Evolutionary conservation across 2,329 filamentous ascomycete genomes (phyloP).

Genomic region (Neopestalotiopsis rosae): DNA sequence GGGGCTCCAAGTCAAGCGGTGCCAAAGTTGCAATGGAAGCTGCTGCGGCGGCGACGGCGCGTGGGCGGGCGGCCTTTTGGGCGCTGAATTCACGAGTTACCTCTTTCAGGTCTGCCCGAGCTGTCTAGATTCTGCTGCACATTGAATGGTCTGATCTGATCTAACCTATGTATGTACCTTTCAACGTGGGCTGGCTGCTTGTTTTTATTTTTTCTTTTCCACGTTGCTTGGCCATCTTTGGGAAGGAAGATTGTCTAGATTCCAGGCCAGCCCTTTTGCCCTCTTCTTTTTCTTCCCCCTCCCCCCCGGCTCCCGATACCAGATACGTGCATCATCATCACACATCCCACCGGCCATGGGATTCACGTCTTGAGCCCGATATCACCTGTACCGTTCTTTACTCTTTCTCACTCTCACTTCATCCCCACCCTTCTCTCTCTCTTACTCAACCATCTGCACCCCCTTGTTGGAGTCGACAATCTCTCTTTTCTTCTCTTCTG

Average conservation of each 20-base stretch:
- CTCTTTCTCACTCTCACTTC: conserved; percentile 1
- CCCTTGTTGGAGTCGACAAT: not conserved
- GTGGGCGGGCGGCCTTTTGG: not conserved
- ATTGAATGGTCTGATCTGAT: too few species aligned
- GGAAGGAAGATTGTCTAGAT: not conserved
- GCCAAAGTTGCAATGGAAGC: not conserved
- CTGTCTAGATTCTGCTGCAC: not conserved
- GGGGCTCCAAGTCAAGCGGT: not conserved
- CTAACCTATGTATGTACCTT: too few species aligned
- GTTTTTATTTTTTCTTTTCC: too few species aligned
- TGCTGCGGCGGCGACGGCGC: not conserved
- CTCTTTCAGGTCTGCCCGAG: not conserved
- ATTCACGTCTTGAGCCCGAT: conserved; percentile 3
- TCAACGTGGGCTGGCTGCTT: too few species aligned
- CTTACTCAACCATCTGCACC: not conserved
- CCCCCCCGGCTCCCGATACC: not conserved
- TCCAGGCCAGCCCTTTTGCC: not conserved
- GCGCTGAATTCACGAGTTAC: not conserved
- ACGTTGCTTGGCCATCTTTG: not conserved
- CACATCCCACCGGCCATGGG: conserved; percentile 1
- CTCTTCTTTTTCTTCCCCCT: not conserved
- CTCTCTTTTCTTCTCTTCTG: not conserved
- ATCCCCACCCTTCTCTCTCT: not conserved
- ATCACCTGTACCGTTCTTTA: not conserved
- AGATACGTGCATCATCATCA: not conserved